Evolutionary conservation across 192 early-diverging fungal species (phyloP), one percentile per base, ranked within the genome.

Genomic region (Pilaira anomala): DNA sequence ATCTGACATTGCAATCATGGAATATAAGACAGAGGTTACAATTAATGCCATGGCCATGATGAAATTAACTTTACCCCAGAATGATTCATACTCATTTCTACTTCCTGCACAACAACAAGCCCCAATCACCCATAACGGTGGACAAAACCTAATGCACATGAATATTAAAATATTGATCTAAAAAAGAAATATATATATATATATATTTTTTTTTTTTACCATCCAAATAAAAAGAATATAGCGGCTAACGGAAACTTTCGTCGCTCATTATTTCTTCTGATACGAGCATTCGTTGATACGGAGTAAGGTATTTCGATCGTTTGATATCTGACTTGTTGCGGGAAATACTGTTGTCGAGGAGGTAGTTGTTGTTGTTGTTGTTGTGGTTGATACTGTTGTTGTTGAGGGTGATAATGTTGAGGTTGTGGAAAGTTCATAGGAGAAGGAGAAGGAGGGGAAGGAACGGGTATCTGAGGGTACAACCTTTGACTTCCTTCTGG

Each of bases 1-100:
- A 18, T 55, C 30, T 1, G 53, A 55, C 16, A 28, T 29, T 28
- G 51, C 24, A 9, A 63, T 28, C n/a, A 48, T 11, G 16, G 49
- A 65, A 1, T 14, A 21, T 18, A 65, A 45, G 7, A 50, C 26
- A 30, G 63, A 56, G 21, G 12, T 18, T 44, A 65, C 29, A 24
- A 65, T 36, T 14, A 65, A 22, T 7, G 54, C 44, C 40, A 56
- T 46, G 13, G 56, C 36, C 51, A 65, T 56, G 7, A 65, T 25
- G 28, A 65, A 56, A 30, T 65, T 65, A 3, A 55, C 28, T 55
- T 56, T 65, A 3, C 52, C 53, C 63, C 63, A 65, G 40, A 52
- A 65, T 22, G 63, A 52, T 42, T 65, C 63, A 50, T 65, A 65
- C n/a, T 41, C n/a, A 65, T 65, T 65, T n/a, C 63, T 39, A 36